A percentile compares a stretch with the other conserved stretches of the same genome.
These are phyloP conservation scores for Cutaneotrichosporon sp. DNA, from an alignment of 1,284 basidiomycete genomes.

Conservation along the genomic window DNA sequence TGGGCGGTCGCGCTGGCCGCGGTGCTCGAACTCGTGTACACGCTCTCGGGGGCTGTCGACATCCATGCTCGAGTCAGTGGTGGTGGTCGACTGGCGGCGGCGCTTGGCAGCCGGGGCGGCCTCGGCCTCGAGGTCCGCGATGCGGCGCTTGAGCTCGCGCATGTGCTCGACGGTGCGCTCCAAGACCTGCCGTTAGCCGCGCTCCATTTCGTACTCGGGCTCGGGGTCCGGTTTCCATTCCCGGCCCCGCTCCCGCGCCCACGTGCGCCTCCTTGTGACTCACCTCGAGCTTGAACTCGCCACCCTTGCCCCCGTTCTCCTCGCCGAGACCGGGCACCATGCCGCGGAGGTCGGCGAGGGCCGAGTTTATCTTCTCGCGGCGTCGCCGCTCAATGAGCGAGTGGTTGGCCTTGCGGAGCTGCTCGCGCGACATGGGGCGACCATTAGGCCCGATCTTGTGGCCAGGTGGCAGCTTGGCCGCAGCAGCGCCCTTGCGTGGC, in stretches of 20 bases:
- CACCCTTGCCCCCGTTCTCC: constrained; percentile 43
- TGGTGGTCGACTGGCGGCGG: constrained; percentile 1
- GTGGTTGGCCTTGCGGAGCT: constrained; percentile 52
- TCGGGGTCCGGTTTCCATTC: not conserved
- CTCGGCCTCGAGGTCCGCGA: constrained; percentile 34
- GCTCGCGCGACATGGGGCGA: constrained; percentile 41
- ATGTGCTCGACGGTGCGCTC: constrained; percentile 53
- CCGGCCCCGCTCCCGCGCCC: not conserved
- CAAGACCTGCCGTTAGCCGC: constrained; percentile 39
- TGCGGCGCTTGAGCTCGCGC: constrained; percentile 41
- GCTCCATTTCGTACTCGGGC: too few species aligned
- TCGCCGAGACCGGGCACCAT: constrained; percentile 53
- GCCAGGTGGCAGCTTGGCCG: not conserved
- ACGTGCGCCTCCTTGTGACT: constrained; percentile 13
- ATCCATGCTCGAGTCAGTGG: constrained; percentile 16
- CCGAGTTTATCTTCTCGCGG: constrained; percentile 54
- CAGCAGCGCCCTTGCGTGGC: not conserved
- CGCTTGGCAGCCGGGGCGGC: not conserved
- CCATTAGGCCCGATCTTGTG: constrained; percentile 23
- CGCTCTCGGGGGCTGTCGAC: constrained; percentile 8
- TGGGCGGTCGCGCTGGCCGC: not conserved
- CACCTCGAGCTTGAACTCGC: constrained; percentile 55
- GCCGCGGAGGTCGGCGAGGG: constrained; percentile 44
- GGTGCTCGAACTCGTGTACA: not conserved
- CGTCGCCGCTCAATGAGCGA: constrained; percentile 50